Base-by-base conservation (phyloP, 2,329 filamentous ascomycete genomes). In the Sclerotinia borealis region DNA sequence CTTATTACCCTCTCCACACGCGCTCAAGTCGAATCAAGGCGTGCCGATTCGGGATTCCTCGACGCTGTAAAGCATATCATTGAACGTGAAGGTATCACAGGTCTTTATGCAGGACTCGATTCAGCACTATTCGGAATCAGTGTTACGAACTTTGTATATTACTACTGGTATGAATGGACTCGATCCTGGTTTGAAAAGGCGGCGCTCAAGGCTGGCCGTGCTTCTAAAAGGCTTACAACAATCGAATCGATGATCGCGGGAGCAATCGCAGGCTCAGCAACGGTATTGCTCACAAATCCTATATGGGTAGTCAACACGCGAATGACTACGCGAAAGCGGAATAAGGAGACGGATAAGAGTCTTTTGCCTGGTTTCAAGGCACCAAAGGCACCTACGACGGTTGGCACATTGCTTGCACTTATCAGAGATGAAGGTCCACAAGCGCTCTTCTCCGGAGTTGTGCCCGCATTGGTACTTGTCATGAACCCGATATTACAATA, bases 131-230 rank as follows among this genome's bases (percentile, higher is more conserved):
- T 99, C 77, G 95, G 95, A 76, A 98, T 99, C 80, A 95, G 90
- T 77, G 88, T 99, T 71, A 99, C 95, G 72, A 99, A 99, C 81
- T 99, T 99, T 76, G 93, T 99, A 54, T 99, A 99, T 83, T 99
- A 99, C 80, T 99, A 98, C 83, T 99, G 91, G 93, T 99, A 98
- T 78, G 95, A 99, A 80, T 99, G 92, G 91, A 95, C 92, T 67
- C 88, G 93, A 64, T 83, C 89, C 58, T 89, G 89, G 75, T 97
- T 98, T 79, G 92, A 91, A 76, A 82, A 83, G 68, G 90, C 92
- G 11, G 92, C 92, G 51, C 76, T 83, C 64, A 87, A 85, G 72
- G 81, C 90, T 61, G 90, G 90, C 39, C 87, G 91, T 68, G 84
- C 87, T 63, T 87, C 84, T 66, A 89, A 86, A 78, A 93, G 92